These are phyloP conservation scores for Echites panduratus DNA, from an alignment of 257 asterid species.

Conservation along the genomic window DNA sequence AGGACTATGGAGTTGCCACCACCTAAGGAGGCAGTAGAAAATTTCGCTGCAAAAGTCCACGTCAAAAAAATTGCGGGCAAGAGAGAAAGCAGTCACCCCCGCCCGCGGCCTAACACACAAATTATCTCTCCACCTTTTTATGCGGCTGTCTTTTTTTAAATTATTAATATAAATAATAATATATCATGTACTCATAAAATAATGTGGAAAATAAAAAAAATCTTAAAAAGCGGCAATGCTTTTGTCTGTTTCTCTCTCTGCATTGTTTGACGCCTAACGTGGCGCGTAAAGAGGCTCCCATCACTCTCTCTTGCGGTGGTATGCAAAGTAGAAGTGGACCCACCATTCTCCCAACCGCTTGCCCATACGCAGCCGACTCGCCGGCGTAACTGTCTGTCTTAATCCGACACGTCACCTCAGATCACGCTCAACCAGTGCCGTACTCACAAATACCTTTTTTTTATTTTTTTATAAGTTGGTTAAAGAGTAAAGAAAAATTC, in stretches of 20 bases:
- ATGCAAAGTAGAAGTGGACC: too few relatives aligned
- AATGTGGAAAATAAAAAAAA: neutral
- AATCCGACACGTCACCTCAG: slow-evolving; percentile 27
- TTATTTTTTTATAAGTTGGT: neutral
- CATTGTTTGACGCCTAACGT: slow-evolving; percentile 14
- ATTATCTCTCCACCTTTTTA: neutral
- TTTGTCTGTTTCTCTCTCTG: slow-evolving; percentile 3
- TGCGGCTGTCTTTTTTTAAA: slow-evolving; percentile 7
- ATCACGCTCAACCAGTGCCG: slow-evolving; percentile 2
- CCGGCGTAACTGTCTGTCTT: slow-evolving; percentile 29
- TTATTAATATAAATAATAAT: neutral
- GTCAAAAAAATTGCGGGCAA: too few relatives aligned
- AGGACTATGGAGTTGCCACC: slow-evolving; percentile 8
- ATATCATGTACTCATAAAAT: neutral
- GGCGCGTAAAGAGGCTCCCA: slow-evolving; percentile 20
- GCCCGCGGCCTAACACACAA: too few relatives aligned
- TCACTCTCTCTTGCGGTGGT: neutral
- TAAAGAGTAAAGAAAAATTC: neutral
- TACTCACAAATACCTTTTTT: neutral
- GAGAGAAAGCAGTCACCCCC: slow-evolving; percentile 15
- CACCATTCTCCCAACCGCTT: too few relatives aligned
- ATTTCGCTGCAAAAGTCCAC: slow-evolving; percentile 15
- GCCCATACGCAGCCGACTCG: slow-evolving; percentile 30
- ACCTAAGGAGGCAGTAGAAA: slow-evolving; percentile 15
- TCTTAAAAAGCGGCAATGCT: slow-evolving; percentile 12